These are phyloP conservation scores for Termitomyces sp. DNA, from an alignment of 768 basidiomycete genomes.

Conservation along the genomic window DNA sequence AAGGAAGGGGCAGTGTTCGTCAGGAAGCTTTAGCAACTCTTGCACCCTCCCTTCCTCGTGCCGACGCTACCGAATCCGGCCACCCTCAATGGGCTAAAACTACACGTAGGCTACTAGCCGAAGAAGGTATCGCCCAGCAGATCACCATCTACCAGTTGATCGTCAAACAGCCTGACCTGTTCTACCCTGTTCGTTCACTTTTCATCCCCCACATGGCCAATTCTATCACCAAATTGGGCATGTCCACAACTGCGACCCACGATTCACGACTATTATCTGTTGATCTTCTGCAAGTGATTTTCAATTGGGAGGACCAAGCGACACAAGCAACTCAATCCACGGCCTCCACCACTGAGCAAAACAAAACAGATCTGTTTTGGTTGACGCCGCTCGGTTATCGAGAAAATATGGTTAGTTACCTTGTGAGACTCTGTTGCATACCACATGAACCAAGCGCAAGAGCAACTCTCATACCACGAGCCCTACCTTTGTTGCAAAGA, in stretches of 20 bases:
- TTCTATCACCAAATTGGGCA: slow-evolving; percentile 83
- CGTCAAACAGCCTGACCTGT: slow-evolving; percentile 84
- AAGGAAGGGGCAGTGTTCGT: slow-evolving; percentile 74
- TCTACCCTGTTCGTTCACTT: slow-evolving; percentile 87
- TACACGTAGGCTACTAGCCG: slow-evolving; percentile 78
- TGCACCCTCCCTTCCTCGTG: slow-evolving; percentile 71
- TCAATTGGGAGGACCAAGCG: slow-evolving; percentile 86
- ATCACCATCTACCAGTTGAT: slow-evolving; percentile 90
- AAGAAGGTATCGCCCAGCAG: slow-evolving; percentile 74
- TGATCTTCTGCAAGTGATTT: slow-evolving; percentile 88
- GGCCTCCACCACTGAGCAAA: slow-evolving; percentile 16
- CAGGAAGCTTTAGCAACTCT: slow-evolving; percentile 84
- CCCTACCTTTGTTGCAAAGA: slow-evolving; percentile 61
- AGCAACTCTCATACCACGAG: slow-evolving; percentile 51
- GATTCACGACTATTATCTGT: slow-evolving; percentile 87
- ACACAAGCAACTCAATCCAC: slow-evolving; percentile 19
- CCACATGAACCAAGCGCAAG: slow-evolving; percentile 48
- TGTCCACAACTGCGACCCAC: slow-evolving; percentile 58
- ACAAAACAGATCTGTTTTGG: slow-evolving; percentile 41
- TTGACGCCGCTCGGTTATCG: slow-evolving; percentile 72
- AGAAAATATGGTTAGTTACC: slow-evolving; percentile 91
- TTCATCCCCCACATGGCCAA: slow-evolving; percentile 94
- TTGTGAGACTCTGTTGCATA: slow-evolving; percentile 84
- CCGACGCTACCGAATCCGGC: slow-evolving; percentile 50
- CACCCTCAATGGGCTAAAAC: slow-evolving; percentile 81